These are phyloP conservation scores for Xerocomellus intermedius DNA, from an alignment of 768 basidiomycete species.

Conservation along the genomic window DNA sequence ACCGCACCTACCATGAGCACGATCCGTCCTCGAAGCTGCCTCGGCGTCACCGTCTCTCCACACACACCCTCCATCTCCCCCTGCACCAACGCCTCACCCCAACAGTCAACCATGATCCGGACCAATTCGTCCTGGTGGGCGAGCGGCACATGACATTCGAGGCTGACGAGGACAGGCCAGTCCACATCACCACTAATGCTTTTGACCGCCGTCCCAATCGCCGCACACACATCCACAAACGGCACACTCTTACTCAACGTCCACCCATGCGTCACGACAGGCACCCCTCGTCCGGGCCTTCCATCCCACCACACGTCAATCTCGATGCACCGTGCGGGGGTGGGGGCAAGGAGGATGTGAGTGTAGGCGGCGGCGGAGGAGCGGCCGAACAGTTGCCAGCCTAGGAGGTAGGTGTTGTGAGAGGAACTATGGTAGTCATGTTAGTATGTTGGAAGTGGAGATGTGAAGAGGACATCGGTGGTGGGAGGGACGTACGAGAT, in stretches of 20 bases:
- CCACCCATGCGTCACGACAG: conserved; percentile 60
- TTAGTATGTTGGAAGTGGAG: background rate
- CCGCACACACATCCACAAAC: conserved; percentile 51
- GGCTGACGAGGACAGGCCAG: conserved; percentile 59
- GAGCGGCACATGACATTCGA: conserved; percentile 61
- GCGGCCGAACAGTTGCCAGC: conserved; percentile 54
- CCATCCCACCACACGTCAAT: conserved; percentile 60
- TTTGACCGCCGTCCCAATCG: conserved; percentile 28
- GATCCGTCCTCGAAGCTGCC: conserved; percentile 51
- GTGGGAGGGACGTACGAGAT: conserved; percentile 40
- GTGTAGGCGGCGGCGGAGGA: conserved; percentile 54
- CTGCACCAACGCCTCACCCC: conserved; percentile 53
- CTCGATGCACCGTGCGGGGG: conserved; percentile 54
- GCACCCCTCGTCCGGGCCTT: conserved; percentile 42
- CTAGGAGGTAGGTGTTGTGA: conserved; percentile 65
- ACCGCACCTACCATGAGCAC: conserved; percentile 49
- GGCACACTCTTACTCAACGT: conserved; percentile 54
- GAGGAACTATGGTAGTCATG: conserved; percentile 40
- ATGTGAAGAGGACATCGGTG: background rate
- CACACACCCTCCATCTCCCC: conserved; percentile 9
- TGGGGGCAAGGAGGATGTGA: conserved; percentile 47
- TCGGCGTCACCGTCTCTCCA: conserved; percentile 41
- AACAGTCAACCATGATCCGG: conserved; percentile 45
- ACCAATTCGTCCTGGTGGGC: conserved; percentile 54
- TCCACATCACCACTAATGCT: conserved; percentile 16